These are phyloP conservation scores for Coleophoma eucalyptorum DNA, from an alignment of 2,329 filamentous ascomycete species.

Conservation along the genomic window DNA sequence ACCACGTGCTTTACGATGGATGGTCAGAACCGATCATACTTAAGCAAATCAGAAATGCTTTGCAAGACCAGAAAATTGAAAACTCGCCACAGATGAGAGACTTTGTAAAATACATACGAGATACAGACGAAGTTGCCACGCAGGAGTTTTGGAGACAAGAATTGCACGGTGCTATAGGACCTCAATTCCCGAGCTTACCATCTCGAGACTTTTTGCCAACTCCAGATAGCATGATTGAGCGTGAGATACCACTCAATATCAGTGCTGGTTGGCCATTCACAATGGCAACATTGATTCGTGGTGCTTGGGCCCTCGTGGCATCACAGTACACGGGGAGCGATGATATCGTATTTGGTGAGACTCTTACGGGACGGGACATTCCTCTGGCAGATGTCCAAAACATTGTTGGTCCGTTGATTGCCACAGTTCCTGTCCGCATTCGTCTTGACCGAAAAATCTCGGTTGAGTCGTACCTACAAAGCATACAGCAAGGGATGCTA, in stretches of 20 bases:
- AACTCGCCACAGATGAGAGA: slow-evolving; percentile 35
- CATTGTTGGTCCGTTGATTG: slow-evolving; percentile 39
- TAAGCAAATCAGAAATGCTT: slow-evolving; percentile 19
- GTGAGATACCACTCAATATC: slow-evolving; percentile 24
- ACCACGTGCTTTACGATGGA: slow-evolving; percentile 54
- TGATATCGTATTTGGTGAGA: slow-evolving; percentile 40
- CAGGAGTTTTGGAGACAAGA: slow-evolving; percentile 43
- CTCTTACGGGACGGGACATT: slow-evolving; percentile 36
- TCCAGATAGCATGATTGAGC: slow-evolving; percentile 39
- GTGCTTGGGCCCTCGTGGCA: slow-evolving; percentile 36
- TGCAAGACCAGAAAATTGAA: slow-evolving; percentile 12
- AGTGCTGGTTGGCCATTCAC: slow-evolving; percentile 9
- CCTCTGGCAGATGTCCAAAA: slow-evolving; percentile 34
- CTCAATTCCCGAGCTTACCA: slow-evolving; percentile 46
- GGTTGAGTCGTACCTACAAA: slow-evolving; percentile 37
- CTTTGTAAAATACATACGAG: slow-evolving; percentile 43
- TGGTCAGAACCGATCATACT: slow-evolving; percentile 38
- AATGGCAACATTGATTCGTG: slow-evolving; percentile 18
- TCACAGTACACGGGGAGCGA: slow-evolving; percentile 32
- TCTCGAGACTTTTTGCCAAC: slow-evolving; percentile 40
- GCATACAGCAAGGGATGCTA: slow-evolving; percentile 41
- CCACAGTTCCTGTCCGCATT: slow-evolving; percentile 38
- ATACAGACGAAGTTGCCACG: slow-evolving; percentile 34
- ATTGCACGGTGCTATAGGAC: slow-evolving; percentile 38
- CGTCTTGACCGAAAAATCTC: slow-evolving; percentile 23